Conservation (phyloP, 371 early-diverging fungal species). For the Phascolomyces articulosus region DNA sequence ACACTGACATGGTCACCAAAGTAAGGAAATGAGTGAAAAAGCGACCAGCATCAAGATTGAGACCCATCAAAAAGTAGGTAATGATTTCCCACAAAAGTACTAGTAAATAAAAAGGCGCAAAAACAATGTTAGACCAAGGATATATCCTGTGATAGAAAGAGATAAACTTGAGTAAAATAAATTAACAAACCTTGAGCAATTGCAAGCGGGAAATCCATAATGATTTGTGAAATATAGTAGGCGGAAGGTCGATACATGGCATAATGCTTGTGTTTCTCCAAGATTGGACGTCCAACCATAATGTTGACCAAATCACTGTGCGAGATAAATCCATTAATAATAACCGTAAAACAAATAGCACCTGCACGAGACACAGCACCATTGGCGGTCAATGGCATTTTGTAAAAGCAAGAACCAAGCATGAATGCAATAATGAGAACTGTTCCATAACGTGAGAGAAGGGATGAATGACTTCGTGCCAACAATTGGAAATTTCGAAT, state of each 20-base stretch:
- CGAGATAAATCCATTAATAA: constrained; percentile 60
- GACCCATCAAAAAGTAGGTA: constrained; percentile 53
- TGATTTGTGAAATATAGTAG: constrained; percentile 59
- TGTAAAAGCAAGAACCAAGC: constrained; percentile 66
- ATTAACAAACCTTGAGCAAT: constrained; percentile 31
- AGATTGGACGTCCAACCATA: constrained; percentile 58
- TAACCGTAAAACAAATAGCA: constrained; percentile 58
- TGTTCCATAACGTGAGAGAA: constrained; percentile 55
- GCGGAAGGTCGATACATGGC: constrained; percentile 72
- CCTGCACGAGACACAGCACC: constrained; percentile 73
- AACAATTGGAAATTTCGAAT: constrained; percentile 58
- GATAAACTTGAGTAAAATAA: too few relatives aligned
- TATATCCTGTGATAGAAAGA: too few relatives aligned
- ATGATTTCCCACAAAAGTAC: constrained; percentile 23
- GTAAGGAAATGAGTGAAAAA: constrained; percentile 50
- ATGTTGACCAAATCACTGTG: constrained; percentile 56
- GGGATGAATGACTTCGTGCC: constrained; percentile 38
- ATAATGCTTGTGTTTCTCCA: constrained; percentile 71
- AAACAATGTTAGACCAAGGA: not conserved
- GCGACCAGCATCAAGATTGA: constrained; percentile 45
- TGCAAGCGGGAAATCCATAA: constrained; percentile 41
- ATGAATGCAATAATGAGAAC: constrained; percentile 64
- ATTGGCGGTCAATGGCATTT: constrained; percentile 45
- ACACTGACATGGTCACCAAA: constrained; percentile 36
- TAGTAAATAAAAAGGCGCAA: not conserved